A percentile compares a stretch with the other conserved stretches of the same genome.
Conservation (phyloP, 306 rosid genomes). For the Ziziphus jujuba region DNA sequence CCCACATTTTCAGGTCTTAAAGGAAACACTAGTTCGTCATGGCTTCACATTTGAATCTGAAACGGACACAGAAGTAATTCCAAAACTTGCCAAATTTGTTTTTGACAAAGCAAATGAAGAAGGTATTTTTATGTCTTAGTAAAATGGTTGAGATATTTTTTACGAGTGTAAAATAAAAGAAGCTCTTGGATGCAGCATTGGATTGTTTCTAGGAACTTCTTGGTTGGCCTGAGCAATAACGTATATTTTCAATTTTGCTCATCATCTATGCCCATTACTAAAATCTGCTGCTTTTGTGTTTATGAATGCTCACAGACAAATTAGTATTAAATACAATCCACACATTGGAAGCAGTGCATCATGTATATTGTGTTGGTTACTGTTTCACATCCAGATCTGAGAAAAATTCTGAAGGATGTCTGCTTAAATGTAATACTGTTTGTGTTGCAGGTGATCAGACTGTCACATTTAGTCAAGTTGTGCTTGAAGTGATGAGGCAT, state of each 20-base stretch:
- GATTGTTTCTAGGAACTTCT: too few relatives aligned
- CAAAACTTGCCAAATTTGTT: slow-evolving; percentile 93
- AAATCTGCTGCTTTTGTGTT: too few relatives aligned
- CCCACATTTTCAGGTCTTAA: slow-evolving; percentile 68
- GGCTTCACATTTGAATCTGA: slow-evolving; percentile 89
- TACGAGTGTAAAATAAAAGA: not conserved
- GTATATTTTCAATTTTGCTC: too few relatives aligned
- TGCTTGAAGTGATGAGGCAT: slow-evolving; percentile 98
- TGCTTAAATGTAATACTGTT: slow-evolving; percentile 32
- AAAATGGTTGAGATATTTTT: slow-evolving; percentile 5
- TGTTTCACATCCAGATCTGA: slow-evolving; percentile 4
- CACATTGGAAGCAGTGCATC: not conserved
- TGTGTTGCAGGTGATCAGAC: slow-evolving; percentile 62
- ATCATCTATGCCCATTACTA: too few relatives aligned
- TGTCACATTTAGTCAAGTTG: slow-evolving; percentile 93
- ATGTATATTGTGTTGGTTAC: not conserved
- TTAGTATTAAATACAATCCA: too few relatives aligned
- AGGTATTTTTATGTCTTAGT: slow-evolving; percentile 38
- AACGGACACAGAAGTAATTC: slow-evolving; percentile 96
- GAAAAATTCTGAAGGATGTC: slow-evolving; percentile 20
- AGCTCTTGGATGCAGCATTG: too few relatives aligned
- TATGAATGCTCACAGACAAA: too few relatives aligned
- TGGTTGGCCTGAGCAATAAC: too few relatives aligned
- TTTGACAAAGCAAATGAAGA: slow-evolving; percentile 88
- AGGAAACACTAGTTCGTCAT: slow-evolving; percentile 75